Evolutionary conservation across 176 grass and related monocot genomes (phyloP).

Genomic region (Luzula sylvatica): DNA sequence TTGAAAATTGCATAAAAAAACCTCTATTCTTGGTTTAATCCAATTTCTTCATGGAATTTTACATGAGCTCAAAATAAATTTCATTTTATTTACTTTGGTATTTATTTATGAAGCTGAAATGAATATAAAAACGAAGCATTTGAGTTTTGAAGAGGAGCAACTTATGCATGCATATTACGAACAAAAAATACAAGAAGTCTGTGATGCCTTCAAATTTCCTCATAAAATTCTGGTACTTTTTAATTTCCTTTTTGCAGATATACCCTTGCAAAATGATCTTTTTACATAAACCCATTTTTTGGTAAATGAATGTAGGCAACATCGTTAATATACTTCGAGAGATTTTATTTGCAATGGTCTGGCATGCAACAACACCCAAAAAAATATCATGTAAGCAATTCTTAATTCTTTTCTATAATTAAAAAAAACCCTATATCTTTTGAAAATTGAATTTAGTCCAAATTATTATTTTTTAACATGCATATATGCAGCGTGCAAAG

Average conservation of each 20-base stretch:
- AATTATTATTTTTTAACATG: constrained; percentile 61
- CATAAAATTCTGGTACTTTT: constrained; percentile 95
- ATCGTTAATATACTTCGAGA: constrained; percentile 94
- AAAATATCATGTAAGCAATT: constrained; percentile 88
- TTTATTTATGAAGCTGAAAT: constrained; percentile 34
- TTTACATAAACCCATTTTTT: background rate
- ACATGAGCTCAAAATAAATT: constrained; percentile 23
- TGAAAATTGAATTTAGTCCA: background rate
- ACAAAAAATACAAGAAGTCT: constrained; percentile 99
- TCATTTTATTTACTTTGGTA: too few species aligned
- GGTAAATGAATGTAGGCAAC: constrained; percentile 55
- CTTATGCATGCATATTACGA: constrained; percentile 73
- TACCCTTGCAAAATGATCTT: too few species aligned
- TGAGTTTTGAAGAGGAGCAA: constrained; percentile 82
- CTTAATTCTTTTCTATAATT: background rate
- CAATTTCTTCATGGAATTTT: background rate
- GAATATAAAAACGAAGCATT: constrained; percentile 36
- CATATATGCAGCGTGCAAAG: constrained; percentile 94
- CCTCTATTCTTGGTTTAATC: background rate
- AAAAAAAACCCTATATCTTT: too few species aligned
- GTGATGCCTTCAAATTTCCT: constrained; percentile 85
- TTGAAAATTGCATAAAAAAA: background rate
- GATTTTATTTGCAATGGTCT: constrained; percentile 92
- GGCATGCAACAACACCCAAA: constrained; percentile 97
- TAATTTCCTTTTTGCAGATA: too few species aligned